These are phyloP conservation scores for Backusella mclennaniae DNA, from an alignment of 192 early-diverging fungal species.

Conservation along the genomic window DNA sequence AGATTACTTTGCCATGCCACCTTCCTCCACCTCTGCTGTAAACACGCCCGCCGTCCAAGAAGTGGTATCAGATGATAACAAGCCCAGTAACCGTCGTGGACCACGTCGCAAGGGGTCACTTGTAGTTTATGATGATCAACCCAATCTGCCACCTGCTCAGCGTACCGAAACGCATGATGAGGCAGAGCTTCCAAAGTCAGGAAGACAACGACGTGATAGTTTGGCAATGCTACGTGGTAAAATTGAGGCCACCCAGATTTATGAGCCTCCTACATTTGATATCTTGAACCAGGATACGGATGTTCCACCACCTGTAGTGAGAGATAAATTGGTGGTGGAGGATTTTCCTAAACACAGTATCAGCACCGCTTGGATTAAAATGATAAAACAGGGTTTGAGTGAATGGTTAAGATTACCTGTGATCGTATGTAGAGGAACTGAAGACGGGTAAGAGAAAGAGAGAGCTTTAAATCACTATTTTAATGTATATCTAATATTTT, in stretches of 20 bases:
- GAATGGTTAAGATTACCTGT: conserved; percentile 54
- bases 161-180: conserved; percentile 10
- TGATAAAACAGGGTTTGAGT: conserved; percentile 62
- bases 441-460: conserved; percentile 30
- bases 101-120: conserved; percentile 55
- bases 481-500: background rate
- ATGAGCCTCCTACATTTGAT: conserved; percentile 49
- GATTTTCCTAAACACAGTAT: conserved; percentile 60
- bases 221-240: conserved; percentile 14
- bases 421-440: conserved; percentile 34
- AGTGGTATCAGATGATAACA: conserved; percentile 2
- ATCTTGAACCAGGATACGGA: conserved; percentile 53
- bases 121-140: conserved; percentile 63
- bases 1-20: conserved; percentile 19
- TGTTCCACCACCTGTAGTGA: conserved; percentile 59
- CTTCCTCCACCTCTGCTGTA: background rate
- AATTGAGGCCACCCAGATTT: conserved; percentile 46
- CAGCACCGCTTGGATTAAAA: conserved; percentile 68
- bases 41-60: background rate
- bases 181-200: background rate
- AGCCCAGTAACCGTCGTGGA: conserved; percentile 18
- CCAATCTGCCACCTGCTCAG: conserved; percentile 26
- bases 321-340: conserved; percentile 58
- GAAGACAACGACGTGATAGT: conserved; percentile 14
- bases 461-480: background rate